Conservation (phyloP, 768 basidiomycete species). For the Lactarius quietus region DNA sequence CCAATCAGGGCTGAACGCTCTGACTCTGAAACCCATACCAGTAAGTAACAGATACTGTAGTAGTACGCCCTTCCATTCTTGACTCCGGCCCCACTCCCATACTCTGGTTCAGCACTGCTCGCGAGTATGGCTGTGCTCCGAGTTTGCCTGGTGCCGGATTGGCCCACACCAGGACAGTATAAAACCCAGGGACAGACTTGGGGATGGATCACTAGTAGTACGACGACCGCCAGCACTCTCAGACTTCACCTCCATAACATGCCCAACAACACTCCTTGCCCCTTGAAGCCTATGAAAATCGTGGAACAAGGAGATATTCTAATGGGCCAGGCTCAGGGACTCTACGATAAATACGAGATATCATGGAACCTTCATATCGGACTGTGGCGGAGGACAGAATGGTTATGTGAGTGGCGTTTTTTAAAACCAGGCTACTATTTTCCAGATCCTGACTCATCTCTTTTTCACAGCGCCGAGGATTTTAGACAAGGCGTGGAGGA, state of each 20-base stretch:
- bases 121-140: neutral
- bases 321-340: neutral
- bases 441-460: neutral
- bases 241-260: neutral
- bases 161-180: neutral
- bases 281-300: neutral
- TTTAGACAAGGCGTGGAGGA: neutral
- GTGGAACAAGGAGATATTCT: neutral
- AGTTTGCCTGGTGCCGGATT: neutral
- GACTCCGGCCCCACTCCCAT: neutral
- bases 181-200: neutral
- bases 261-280: neutral
- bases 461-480: constrained; percentile 6
- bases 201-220: neutral
- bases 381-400: neutral
- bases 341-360: neutral
- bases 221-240: neutral
- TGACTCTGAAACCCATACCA: neutral
- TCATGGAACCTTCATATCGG: neutral
- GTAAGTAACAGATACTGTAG: too few species aligned
- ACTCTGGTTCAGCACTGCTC: neutral
- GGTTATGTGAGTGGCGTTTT: neutral
- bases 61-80: neutral
- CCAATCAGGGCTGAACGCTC: neutral
- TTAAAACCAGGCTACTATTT: neutral